These are phyloP conservation scores for Monilinia fructigena DNA, from an alignment of 2,329 filamentous ascomycete species.

Conservation along the genomic window DNA sequence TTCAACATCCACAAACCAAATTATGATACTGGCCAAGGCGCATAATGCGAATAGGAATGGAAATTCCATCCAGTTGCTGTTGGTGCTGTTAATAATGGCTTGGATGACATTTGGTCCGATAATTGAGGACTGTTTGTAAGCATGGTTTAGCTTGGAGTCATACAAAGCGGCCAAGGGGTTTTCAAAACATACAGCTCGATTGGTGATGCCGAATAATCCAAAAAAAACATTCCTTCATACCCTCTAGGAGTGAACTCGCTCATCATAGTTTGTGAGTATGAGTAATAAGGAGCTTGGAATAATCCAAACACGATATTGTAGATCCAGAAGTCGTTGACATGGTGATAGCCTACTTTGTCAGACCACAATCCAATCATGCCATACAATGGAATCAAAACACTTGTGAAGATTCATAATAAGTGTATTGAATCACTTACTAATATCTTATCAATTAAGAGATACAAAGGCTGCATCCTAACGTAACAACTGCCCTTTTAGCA, in stretches of 20 bases:
- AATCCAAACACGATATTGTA: constrained; percentile 46
- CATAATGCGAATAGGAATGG: constrained; percentile 45
- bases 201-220: constrained; percentile 46
- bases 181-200: constrained; percentile 42
- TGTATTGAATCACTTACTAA: no score
- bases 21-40: constrained; percentile 42
- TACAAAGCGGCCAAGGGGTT: not conserved
- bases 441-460: no score
- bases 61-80: constrained; percentile 47
- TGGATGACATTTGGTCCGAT: constrained; percentile 47
- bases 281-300: constrained; percentile 46
- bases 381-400: constrained; percentile 45
- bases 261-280: constrained; percentile 47
- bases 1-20: constrained; percentile 44
- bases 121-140: constrained; percentile 42
- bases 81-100: constrained; percentile 45
- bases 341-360: constrained; percentile 43
- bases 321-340: constrained; percentile 44
- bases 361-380: constrained; percentile 46
- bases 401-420: no score
- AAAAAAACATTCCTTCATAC: constrained; percentile 49
- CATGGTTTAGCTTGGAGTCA: not conserved
- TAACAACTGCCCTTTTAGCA: no score
- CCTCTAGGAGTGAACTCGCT: constrained; percentile 45
- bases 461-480: no score